Base-by-base conservation (phyloP, 192 early-diverging fungal genomes). In the Entomortierella beljakovae region DNA sequence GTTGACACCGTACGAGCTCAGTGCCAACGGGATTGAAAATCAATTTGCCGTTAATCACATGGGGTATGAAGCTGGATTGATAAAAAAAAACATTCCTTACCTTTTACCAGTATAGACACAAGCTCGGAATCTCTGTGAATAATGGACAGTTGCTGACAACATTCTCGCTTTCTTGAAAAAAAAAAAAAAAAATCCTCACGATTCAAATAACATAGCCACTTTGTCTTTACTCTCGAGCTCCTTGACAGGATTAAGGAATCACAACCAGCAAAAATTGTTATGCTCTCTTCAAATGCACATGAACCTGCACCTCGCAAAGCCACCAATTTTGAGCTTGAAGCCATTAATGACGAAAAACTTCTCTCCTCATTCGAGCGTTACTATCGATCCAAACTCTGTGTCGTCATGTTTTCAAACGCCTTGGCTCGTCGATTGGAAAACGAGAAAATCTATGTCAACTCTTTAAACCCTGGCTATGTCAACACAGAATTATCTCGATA, bases 341-440 rank as follows among this genome's bases (percentile, higher is more conserved):
- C 70, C 16, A 56, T 85, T 29, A 81, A 87, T 28, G 42, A 83
- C 55, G 43, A 56, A 32, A 46, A 70, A 49, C 57, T 52, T 25
- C 16, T 1, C 62, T 29, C 31, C 26, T 65, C 52, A 43, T 25
- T 61, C 10, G 23, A 28, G 11, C 38, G 61, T 15, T 88, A 89
- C 61, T 81, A 62, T 38, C 66, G 80, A 8, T 74, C 82, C 22
- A 92, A 92, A 65, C 66, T 88, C 62, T 72, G 84, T 34, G 87
- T 84, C 43, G 53, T 85, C 38, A 67, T 85, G 9, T 90, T 88
- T 68, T 52, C 82, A 2, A 71, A 64, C 18, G 64, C 82, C 22
- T 67, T 92, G 20, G 82, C 83, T 26, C 62, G 71, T 16, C 37
- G 65, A 20, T 20, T 81, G 1, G 64, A 62, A 18, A 70, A 68